Evolutionary conservation across 2,329 filamentous ascomycete species (phyloP).

Genomic region (Phyllosticta citrichinensis): DNA sequence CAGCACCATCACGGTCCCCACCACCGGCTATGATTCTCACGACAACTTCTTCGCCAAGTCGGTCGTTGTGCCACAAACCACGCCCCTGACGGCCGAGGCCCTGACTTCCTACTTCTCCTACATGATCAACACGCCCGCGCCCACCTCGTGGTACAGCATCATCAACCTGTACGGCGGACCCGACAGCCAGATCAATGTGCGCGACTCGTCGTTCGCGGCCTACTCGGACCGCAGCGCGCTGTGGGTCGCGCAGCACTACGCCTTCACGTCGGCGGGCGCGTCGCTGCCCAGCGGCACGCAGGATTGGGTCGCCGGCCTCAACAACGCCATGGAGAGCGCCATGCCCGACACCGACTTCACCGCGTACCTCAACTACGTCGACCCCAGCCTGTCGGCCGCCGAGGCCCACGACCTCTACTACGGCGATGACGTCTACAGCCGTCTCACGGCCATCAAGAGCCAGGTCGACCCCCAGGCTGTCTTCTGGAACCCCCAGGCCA

Average conservation of each 20-base stretch:
- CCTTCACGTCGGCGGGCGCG: slow-evolving; percentile 10
- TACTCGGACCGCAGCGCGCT: slow-evolving; percentile 27
- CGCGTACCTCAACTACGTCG: slow-evolving; percentile 46
- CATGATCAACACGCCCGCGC: slow-evolving; percentile 16
- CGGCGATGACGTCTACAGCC: slow-evolving; percentile 26
- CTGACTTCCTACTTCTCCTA: slow-evolving; percentile 23
- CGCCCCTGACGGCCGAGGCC: slow-evolving; percentile 20
- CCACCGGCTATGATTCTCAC: slow-evolving; percentile 27
- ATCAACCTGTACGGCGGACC: slow-evolving; percentile 31
- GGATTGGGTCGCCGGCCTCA: slow-evolving; percentile 33
- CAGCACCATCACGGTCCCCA: slow-evolving; percentile 18
- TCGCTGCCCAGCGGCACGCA: slow-evolving; percentile 24
- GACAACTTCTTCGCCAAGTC: slow-evolving; percentile 33
- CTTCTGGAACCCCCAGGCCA: slow-evolving; percentile 30
- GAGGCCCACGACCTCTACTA: slow-evolving; percentile 44
- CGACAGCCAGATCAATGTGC: slow-evolving; percentile 25
- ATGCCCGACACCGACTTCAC: slow-evolving; percentile 33
- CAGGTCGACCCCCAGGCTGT: slow-evolving; percentile 30
- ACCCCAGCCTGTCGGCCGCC: slow-evolving; percentile 37
- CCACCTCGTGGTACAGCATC: slow-evolving; percentile 25
- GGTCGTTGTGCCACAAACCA: slow-evolving; percentile 28
- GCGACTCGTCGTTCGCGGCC: slow-evolving; percentile 23
- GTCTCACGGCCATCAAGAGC: slow-evolving; percentile 29
- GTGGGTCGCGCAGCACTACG: slow-evolving; percentile 30
- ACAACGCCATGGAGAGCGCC: slow-evolving; percentile 28